phyloP scores from a whole-genome alignment of 306 rosid genomes.

The Fagus sylvatica region DNA sequence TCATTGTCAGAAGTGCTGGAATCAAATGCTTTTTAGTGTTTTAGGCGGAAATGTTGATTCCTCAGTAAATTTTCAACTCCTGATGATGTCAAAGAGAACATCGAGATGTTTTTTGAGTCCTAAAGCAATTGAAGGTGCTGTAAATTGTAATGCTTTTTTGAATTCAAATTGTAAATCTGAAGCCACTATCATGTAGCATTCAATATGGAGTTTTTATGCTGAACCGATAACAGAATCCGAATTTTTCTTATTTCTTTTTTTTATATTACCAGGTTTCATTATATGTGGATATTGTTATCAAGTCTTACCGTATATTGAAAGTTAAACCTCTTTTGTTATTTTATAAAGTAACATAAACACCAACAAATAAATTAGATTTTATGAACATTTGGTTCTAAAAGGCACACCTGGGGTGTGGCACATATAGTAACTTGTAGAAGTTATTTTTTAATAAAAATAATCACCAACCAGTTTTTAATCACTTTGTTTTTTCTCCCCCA shows the following conservation, averaged over 20 bases:
- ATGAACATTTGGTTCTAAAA: too few species aligned
- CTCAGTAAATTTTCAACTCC: slow-evolving; percentile 21
- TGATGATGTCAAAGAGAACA: slow-evolving; percentile 33
- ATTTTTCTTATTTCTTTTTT: background rate
- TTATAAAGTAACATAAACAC: too few species aligned
- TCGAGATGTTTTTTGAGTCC: slow-evolving; percentile 16
- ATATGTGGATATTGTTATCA: too few species aligned
- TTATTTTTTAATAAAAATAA: too few species aligned
- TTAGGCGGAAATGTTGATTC: slow-evolving; percentile 37
- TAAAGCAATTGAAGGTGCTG: slow-evolving; percentile 26
- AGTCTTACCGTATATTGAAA: too few species aligned
- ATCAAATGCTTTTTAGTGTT: slow-evolving; percentile 33
- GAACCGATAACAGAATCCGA: background rate
- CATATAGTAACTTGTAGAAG: too few species aligned
- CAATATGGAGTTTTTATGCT: background rate
- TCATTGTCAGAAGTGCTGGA: slow-evolving; percentile 36
- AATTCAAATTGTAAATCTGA: background rate
- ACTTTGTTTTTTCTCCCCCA: too few species aligned
- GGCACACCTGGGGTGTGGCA: too few species aligned
- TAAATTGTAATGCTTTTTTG: background rate
- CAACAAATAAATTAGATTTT: too few species aligned
- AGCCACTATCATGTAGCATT: background rate
- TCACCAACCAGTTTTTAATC: too few species aligned
- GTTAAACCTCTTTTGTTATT: too few species aligned
- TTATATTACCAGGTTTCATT: background rate